These are phyloP conservation scores for Capronia epimyces DNA, from an alignment of 2,329 filamentous ascomycete species.

Conservation along the genomic window DNA sequence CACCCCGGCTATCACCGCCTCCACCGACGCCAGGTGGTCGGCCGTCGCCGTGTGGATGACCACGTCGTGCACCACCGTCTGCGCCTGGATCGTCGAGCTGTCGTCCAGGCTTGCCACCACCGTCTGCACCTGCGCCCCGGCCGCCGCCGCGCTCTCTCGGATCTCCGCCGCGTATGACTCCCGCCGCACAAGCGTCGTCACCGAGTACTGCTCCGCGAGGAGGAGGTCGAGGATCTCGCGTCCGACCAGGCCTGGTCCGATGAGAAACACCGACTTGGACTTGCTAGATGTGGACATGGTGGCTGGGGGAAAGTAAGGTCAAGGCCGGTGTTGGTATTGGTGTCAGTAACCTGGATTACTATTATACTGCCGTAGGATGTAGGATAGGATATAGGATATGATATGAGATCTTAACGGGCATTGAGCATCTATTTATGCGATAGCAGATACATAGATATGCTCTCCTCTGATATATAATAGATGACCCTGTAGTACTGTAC, in stretches of 20 bases:
- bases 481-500: too few species aligned
- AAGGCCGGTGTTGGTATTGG: too few species aligned
- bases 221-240: constrained; percentile 45
- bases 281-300: constrained; percentile 6
- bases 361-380: too few species aligned
- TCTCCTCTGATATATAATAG: too few species aligned
- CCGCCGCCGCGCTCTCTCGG: too few species aligned
- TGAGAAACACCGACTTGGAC: constrained; percentile 24
- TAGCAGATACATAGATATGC: too few species aligned
- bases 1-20: constrained; percentile 44
- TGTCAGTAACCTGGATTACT: too few species aligned
- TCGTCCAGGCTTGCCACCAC: constrained; percentile 43
- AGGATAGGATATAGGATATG: too few species aligned
- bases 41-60: constrained; percentile 49
- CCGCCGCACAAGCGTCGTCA: constrained; percentile 35
- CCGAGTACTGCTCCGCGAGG: constrained; percentile 38
- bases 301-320: too few species aligned
- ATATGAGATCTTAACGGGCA: too few species aligned
- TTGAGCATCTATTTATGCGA: too few species aligned
- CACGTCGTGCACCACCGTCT: constrained; percentile 39
- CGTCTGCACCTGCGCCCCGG: constrained; percentile 37
- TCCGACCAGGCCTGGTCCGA: constrained; percentile 35
- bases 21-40: constrained; percentile 44
- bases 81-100: constrained; percentile 36
- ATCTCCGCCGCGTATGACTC: constrained; percentile 18